phyloP scores from a whole-genome alignment of 495 filamentous ascomycete genomes.

The Hypoxylon lienhwacheense region DNA sequence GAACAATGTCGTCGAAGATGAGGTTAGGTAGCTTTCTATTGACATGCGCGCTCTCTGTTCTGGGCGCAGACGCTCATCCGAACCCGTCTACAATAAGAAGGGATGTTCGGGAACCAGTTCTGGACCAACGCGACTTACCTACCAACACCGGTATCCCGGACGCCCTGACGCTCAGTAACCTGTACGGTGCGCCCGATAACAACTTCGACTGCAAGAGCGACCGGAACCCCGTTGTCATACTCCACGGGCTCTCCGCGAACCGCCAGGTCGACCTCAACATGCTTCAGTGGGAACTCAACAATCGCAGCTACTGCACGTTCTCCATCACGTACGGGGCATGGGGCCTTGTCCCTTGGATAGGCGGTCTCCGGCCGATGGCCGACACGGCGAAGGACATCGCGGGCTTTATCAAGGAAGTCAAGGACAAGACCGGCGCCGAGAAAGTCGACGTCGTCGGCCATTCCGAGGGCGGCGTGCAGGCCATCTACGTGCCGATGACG shows the following conservation, averaged over 20 bases:
- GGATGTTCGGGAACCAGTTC: background rate
- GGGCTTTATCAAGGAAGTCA: slow-evolving; percentile 49
- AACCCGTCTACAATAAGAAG: background rate
- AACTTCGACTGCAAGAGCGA: slow-evolving; percentile 37
- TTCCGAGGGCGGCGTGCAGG: slow-evolving; percentile 57
- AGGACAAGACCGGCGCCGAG: slow-evolving; percentile 43
- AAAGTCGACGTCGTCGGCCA: slow-evolving; percentile 58
- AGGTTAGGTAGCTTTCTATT: slow-evolving; percentile 1
- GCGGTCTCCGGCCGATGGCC: slow-evolving; percentile 49
- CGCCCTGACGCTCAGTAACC: slow-evolving; percentile 14
- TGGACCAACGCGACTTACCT: slow-evolving; percentile 11
- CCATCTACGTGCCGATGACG: slow-evolving; percentile 55
- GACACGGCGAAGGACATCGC: slow-evolving; percentile 55
- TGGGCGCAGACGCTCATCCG: slow-evolving; percentile 14
- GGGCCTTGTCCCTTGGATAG: slow-evolving; percentile 49
- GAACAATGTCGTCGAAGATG: slow-evolving; percentile 1
- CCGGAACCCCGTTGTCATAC: slow-evolving; percentile 53
- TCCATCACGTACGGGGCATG: slow-evolving; percentile 56
- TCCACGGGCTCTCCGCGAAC: slow-evolving; percentile 57
- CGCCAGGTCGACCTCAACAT: slow-evolving; percentile 57
- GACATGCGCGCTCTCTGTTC: slow-evolving; percentile 2
- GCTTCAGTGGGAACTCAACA: slow-evolving; percentile 55
- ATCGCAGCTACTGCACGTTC: slow-evolving; percentile 56
- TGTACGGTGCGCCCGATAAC: slow-evolving; percentile 38
- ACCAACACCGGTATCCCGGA: slow-evolving; percentile 23